phyloP scores from a whole-genome alignment of 306 rosid species.

The Trifolium dubium region DNA sequence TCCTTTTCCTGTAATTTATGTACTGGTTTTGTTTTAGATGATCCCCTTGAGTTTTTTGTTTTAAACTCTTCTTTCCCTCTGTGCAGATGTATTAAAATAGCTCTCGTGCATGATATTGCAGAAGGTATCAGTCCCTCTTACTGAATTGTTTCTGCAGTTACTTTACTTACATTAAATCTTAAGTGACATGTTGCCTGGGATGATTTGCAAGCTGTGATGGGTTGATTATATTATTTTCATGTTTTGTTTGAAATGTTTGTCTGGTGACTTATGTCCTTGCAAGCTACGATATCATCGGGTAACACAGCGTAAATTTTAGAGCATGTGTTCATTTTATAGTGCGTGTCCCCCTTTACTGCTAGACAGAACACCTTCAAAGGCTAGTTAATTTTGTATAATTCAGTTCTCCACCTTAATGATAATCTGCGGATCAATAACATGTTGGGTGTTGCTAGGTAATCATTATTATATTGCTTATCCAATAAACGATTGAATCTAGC shows the following conservation, averaged over 20 bases:
- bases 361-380: not conserved
- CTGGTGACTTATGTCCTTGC: not conserved
- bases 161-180: conserved; percentile 16
- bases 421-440: conserved; percentile 3
- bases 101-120: conserved; percentile 93
- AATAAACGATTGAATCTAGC: not conserved
- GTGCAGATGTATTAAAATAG: conserved; percentile 87
- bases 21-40: too few relatives aligned
- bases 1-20: too few relatives aligned
- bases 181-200: conserved; percentile 10
- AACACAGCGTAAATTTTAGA: not conserved
- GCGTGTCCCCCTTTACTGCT: not conserved
- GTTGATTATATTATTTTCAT: not conserved
- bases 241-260: conserved; percentile 22
- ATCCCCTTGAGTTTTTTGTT: too few relatives aligned
- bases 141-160: conserved; percentile 3
- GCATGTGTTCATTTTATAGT: conserved; percentile 12
- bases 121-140: conserved; percentile 66
- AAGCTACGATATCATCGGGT: not conserved
- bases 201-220: conserved; percentile 21
- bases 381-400: conserved; percentile 8
- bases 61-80: not conserved
- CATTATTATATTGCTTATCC: not conserved
- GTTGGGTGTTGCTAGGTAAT: not conserved
- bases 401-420: conserved; percentile 23